Conservation (phyloP, 2,329 filamentous ascomycete genomes). For the Teratosphaeria destructans region DNA sequence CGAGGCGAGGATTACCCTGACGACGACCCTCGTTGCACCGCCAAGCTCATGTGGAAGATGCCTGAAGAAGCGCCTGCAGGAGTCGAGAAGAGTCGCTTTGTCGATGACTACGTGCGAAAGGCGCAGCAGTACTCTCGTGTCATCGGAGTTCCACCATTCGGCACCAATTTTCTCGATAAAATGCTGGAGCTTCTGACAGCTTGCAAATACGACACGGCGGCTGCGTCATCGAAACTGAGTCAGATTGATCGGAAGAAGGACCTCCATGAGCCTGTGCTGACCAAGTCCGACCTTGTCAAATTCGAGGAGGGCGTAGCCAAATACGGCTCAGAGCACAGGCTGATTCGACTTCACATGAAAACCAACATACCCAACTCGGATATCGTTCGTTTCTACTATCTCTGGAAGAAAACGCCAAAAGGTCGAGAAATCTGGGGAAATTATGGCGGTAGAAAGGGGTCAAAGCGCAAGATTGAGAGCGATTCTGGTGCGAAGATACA, state of each 20-base stretch:
- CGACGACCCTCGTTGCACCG: conserved; percentile 64
- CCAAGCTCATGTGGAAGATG: conserved; percentile 69
- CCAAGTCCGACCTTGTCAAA: conserved; percentile 67
- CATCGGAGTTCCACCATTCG: conserved; percentile 62
- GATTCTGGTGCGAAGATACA: conserved; percentile 65
- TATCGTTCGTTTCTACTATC: conserved; percentile 89
- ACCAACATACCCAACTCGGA: conserved; percentile 61
- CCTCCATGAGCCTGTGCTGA: conserved; percentile 77
- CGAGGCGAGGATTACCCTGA: conserved; percentile 71
- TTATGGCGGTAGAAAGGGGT: conserved; percentile 77
- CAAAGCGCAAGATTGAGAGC: conserved; percentile 59
- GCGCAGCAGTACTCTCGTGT: conserved; percentile 54
- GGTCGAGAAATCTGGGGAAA: conserved; percentile 85
- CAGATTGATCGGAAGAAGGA: conserved; percentile 56
- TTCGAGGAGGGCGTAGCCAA: conserved; percentile 88
- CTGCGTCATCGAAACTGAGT: conserved; percentile 59
- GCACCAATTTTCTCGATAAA: conserved; percentile 80
- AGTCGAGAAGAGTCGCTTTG: conserved; percentile 43
- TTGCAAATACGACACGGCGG: conserved; percentile 59
- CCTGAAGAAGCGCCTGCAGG: conserved; percentile 18
- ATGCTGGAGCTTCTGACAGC: conserved; percentile 64
- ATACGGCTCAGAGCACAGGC: conserved; percentile 80
- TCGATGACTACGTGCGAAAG: conserved; percentile 67
- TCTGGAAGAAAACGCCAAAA: conserved; percentile 88
- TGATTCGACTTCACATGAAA: conserved; percentile 76